Evolutionary conservation across 805 yeast species (phyloP).

Genomic region (Candida pseudoglaebosa): DNA sequence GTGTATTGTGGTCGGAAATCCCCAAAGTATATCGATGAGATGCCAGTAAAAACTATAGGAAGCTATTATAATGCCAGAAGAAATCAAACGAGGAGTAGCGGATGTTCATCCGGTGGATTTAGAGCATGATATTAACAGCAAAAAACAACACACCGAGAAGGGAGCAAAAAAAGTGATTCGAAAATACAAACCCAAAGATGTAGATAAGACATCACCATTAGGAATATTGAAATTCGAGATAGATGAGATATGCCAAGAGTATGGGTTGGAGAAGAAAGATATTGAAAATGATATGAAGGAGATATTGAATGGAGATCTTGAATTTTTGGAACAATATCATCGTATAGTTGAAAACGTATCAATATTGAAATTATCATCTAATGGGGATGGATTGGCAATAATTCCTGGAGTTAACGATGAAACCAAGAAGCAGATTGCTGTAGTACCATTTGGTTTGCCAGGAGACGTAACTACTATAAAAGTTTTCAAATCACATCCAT

Average conservation of each 20-base stretch:
- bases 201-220: constrained; percentile 73
- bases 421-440: constrained; percentile 51
- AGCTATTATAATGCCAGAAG: constrained; percentile 2
- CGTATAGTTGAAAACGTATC: constrained; percentile 55
- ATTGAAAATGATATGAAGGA: constrained; percentile 63
- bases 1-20: neutral
- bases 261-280: constrained; percentile 41
- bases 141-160: constrained; percentile 14
- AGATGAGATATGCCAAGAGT: constrained; percentile 46
- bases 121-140: neutral
- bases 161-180: constrained; percentile 29
- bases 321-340: constrained; percentile 48
- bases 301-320: constrained; percentile 54
- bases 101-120: constrained; percentile 2
- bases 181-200: constrained; percentile 57
- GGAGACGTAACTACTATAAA: constrained; percentile 73
- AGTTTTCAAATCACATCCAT: constrained; percentile 75
- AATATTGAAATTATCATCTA: constrained; percentile 59
- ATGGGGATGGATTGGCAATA: constrained; percentile 84
- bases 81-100: constrained; percentile 4
- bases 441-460: constrained; percentile 84
- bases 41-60: neutral
- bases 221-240: constrained; percentile 80
- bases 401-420: constrained; percentile 52
- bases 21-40: neutral